phyloP scores from a whole-genome alignment of 305 asterid species.

The Fraxinus platypoda region DNA sequence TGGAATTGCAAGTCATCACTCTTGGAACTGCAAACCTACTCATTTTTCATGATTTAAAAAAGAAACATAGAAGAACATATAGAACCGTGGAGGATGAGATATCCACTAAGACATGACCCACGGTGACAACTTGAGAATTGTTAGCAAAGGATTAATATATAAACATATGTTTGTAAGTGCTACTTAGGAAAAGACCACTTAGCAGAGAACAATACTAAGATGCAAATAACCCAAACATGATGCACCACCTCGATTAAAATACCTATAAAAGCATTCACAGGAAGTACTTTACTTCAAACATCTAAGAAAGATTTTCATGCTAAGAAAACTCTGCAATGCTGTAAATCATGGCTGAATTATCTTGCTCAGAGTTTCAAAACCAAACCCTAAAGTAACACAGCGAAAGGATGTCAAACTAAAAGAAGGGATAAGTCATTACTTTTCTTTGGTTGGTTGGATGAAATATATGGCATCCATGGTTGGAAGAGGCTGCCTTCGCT shows the following conservation, averaged over 20 bases:
- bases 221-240: background rate
- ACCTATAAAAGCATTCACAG: background rate
- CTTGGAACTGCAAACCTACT: background rate
- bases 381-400: constrained; percentile 5
- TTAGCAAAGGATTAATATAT: background rate
- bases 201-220: background rate
- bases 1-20: background rate
- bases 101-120: background rate
- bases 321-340: background rate
- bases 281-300: background rate
- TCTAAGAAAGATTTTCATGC: background rate
- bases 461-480: constrained; percentile 98
- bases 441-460: constrained; percentile 94
- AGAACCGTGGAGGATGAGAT: background rate
- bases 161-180: background rate
- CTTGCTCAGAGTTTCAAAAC: background rate
- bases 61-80: background rate
- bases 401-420: constrained; percentile 15
- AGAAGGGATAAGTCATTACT: constrained; percentile 40
- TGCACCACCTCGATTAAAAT: background rate
- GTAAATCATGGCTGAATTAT: background rate
- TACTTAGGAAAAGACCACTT: background rate
- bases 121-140: background rate
- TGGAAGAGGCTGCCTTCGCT: constrained; percentile 93
- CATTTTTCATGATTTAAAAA: background rate